Evolutionary conservation across 2,329 filamentous ascomycete species (phyloP).

Genomic region (Tolypocladium nubicola): DNA sequence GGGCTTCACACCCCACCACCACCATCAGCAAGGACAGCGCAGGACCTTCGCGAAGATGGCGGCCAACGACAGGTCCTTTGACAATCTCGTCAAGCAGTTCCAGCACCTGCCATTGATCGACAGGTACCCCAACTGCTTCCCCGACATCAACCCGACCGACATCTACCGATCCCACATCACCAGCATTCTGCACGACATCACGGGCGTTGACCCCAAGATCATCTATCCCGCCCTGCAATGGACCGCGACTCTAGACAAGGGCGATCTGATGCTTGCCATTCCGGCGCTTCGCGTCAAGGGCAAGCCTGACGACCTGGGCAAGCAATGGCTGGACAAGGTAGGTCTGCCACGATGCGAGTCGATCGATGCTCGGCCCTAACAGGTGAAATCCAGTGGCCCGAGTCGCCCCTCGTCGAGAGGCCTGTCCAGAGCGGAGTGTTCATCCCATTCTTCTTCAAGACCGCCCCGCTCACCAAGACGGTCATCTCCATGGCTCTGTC

Average conservation of each 20-base stretch:
- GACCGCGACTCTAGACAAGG: conserved; percentile 5
- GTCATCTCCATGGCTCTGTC: conserved; percentile 6
- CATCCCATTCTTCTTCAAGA: conserved; percentile 5
- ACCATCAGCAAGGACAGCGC: neutral
- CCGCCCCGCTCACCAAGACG: conserved; percentile 2
- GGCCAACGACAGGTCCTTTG: conserved; percentile 3
- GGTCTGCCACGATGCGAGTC: too few species aligned
- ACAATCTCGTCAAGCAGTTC: conserved; percentile 1
- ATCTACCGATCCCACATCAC: conserved; percentile 6
- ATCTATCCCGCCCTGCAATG: conserved; percentile 5
- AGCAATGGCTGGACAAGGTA: conserved; percentile 6
- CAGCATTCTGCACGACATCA: conserved; percentile 4
- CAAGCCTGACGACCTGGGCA: conserved; percentile 4
- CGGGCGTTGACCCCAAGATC: conserved; percentile 4
- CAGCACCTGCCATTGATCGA: conserved; percentile 4
- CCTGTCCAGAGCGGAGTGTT: conserved; percentile 3
- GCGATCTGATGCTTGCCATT: conserved; percentile 4
- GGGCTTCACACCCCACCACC: neutral
- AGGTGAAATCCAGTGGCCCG: conserved; percentile 1
- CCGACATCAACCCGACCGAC: conserved; percentile 6
- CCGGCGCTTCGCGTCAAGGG: conserved; percentile 5
- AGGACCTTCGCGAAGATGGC: conserved; percentile 2
- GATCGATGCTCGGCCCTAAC: neutral
- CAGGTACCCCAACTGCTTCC: conserved; percentile 2
- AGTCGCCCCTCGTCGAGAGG: conserved; percentile 6